Base-by-base conservation (phyloP, 2,329 filamentous ascomycete genomes). In the Beauveria asiatica region DNA sequence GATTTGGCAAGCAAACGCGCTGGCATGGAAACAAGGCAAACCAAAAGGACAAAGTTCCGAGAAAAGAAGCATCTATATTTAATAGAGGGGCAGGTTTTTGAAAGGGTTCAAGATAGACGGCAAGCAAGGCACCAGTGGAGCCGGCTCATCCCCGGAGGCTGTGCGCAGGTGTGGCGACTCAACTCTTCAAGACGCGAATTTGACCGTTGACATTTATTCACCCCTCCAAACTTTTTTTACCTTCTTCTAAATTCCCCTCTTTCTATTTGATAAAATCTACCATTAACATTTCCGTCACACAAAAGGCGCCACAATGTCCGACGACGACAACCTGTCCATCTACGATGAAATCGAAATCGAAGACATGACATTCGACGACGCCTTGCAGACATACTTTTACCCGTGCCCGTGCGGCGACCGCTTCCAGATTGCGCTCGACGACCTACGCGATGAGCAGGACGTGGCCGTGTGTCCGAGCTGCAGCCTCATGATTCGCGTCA, bases 271-370 rank as follows among this genome's bases (percentile, higher is more conserved):
- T 5, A 33, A 33, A 33, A 11, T 13, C 30, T 33, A 5, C 11
- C 30, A 33, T 33, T 33, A 1, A 13, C 13, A 33, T 33, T 33
- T 9, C 6, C 17, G 46, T 16, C 6, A 4, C 11, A 13, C 11
- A 33, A 27, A 30, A 49, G 11, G 3, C n/a, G 33, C 48, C 59
- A 76, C 66, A 60, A 87, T 86, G 84, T 80, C 84, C 41, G 85
- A 86, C 70, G 57, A 86, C 65, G 80, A 83, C 57, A 77, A 78
- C 39, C 74, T 88, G 61, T 85, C 88, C 66, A 90, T 96, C 72
- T 97, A 97, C 79, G 93, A 97, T 70, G 93, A 97, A 75, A 93
- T 97, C 75, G 93, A 97, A 74, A 97, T 97, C 78, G 93, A 97
- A 74, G 94, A 99, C 76, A 96, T 97, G 92, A 94, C 89, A 69